Evolutionary conservation across 192 early-diverging fungal genomes (phyloP).

Genomic region (Podila clonocystis): DNA sequence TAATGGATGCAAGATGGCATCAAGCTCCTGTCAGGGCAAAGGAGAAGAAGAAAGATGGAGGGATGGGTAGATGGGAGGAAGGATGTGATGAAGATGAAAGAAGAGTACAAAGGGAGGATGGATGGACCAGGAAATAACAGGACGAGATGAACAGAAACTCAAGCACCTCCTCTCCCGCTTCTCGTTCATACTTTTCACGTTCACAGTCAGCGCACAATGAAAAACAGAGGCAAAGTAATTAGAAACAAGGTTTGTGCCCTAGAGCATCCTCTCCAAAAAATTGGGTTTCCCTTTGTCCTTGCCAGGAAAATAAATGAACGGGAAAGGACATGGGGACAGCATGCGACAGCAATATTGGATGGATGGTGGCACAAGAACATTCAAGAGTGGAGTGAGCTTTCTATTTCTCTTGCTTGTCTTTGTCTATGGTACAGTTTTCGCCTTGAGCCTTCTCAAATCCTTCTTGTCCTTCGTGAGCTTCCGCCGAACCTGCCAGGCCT

Average conservation of each 20-base stretch:
- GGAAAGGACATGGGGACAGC: background rate
- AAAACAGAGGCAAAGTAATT: background rate
- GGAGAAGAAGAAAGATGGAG: background rate
- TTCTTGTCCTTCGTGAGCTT: conserved; percentile 2
- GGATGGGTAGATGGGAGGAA: background rate
- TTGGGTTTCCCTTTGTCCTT: background rate
- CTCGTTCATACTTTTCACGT: no score
- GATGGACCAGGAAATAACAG: background rate
- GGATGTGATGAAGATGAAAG: background rate
- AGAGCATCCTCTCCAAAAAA: background rate
- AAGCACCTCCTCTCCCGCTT: no score
- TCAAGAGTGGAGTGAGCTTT: no score
- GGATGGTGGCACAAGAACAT: no score
- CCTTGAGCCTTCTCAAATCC: background rate
- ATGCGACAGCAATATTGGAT: background rate
- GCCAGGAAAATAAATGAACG: no score
- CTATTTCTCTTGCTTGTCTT: no score
- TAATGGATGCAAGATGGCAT: no score
- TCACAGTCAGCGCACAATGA: background rate
- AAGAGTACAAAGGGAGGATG: background rate
- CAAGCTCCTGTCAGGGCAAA: no score
- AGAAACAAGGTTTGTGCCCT: background rate
- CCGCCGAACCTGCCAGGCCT: conserved; percentile 4
- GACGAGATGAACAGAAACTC: background rate
- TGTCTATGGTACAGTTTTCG: background rate